Base-by-base conservation (phyloP, 2,329 filamentous ascomycete genomes). In the Penicillium sp. region DNA sequence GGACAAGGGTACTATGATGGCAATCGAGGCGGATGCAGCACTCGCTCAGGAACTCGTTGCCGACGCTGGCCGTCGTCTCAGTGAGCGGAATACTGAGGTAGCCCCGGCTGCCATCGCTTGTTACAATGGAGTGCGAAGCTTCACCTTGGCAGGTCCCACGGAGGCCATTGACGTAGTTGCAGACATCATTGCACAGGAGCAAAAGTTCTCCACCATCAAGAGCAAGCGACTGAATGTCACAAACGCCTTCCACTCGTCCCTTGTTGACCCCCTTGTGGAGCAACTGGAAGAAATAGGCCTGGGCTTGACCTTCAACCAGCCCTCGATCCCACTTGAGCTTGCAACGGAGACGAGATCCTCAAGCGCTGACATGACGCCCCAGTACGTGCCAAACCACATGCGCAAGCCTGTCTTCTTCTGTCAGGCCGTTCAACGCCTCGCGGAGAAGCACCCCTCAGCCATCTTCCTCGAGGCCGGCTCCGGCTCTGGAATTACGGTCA, bases 221-320 rank as follows among this genome's bases (percentile, higher is more conserved):
- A 58, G 15, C 26, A 83, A 82, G 68, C 67, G 64, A 4, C 76
- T 85, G 0, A 73, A 79, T 13, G 79, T 82, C 1, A 80, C 81
- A 0, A 77, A 84, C 59, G 82, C 79, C 0, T 85, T 83, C 65
- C 83, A 85, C 64, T 84, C 78, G 0, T 58, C 62, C 0, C 73
- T 84, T 0, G 78, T 80, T 0, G 79, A 84, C 0, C 55, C 59
- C 0, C 57, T 83, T 0, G 55, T 73, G 8, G 17, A 50, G 0
- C 40, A 65, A 0, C 67, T 81, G 1, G 65, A 68, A 15, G 26
- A 68, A 12, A 22, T 77, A 2, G 78, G 66, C 0, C 56, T 70
- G 4, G 64, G 37, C 0, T 8, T 82, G 0, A 66, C 51, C 0
- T 82, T 81, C 65, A 55, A 69, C 0, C 38, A 75, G 6, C 69